Conservation (phyloP, 2,329 filamentous ascomycete genomes). For the Apiospora hydei region DNA sequence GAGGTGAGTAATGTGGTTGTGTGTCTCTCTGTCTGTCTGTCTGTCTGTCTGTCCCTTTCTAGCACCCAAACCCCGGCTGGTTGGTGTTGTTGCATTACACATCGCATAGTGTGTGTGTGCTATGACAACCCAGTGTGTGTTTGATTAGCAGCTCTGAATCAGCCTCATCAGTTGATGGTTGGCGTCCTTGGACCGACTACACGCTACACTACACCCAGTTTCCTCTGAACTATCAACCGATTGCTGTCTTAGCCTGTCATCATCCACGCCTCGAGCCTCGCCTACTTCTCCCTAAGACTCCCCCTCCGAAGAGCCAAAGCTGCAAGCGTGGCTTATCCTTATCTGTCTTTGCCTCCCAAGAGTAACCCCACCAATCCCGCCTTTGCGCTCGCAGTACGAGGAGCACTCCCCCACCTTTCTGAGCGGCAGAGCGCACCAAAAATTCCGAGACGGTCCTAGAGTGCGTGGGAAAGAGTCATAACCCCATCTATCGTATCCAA, state of each 20-base stretch:
- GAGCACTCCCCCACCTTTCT: constrained; percentile 11
- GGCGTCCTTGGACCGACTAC: background rate
- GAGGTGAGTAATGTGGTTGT: constrained; percentile 1
- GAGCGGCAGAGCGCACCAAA: constrained; percentile 32
- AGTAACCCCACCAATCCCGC: constrained; percentile 30
- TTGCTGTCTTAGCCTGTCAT: background rate
- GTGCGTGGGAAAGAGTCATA: constrained; percentile 32
- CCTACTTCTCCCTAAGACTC: background rate
- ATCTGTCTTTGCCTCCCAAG: background rate
- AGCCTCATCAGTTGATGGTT: constrained; percentile 8
- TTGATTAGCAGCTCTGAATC: constrained; percentile 2
- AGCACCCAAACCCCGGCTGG: background rate
- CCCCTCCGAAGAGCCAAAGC: background rate
- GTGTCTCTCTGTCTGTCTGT: constrained; percentile 3
- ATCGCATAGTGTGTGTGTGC: background rate
- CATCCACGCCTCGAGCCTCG: background rate
- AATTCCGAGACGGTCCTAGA: constrained; percentile 32
- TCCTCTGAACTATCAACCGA: background rate
- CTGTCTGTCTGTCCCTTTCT: background rate
- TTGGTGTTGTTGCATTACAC: background rate
- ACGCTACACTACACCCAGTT: background rate
- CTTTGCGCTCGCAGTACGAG: background rate
- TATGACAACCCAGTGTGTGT: background rate
- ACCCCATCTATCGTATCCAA: constrained; percentile 1
- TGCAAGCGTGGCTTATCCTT: constrained; percentile 21